Evolutionary conservation across 345 rosid species (phyloP).

Genomic region (Melaleuca quinquenervia): DNA sequence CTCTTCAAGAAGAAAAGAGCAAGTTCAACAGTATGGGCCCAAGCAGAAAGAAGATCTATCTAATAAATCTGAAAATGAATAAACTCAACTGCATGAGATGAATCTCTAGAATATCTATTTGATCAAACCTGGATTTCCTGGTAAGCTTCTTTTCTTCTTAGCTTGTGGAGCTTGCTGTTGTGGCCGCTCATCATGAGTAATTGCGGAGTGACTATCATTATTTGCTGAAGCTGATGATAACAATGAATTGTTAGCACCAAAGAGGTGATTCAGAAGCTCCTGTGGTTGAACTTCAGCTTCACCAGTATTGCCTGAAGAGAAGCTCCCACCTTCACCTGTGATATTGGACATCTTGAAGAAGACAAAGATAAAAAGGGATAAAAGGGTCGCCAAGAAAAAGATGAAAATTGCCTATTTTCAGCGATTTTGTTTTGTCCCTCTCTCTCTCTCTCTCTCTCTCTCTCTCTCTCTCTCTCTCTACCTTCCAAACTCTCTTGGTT

Average conservation of each 20-base stretch:
- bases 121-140: conserved; percentile 4
- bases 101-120: neutral
- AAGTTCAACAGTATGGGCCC: neutral
- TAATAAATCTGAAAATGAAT: neutral
- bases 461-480: neutral
- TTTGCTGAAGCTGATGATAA: neutral
- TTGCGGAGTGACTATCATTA: neutral
- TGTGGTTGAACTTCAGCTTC: neutral
- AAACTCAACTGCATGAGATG: neutral
- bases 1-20: neutral
- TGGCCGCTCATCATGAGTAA: neutral
- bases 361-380: neutral
- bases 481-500: neutral
- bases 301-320: neutral
- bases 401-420: neutral
- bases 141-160: conserved; percentile 7
- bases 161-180: neutral
- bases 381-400: neutral
- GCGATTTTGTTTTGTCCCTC: neutral
- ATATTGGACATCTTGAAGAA: conserved; percentile 5
- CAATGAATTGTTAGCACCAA: neutral
- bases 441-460: neutral
- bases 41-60: neutral
- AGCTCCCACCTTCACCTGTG: conserved; percentile 7
- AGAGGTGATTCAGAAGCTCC: neutral